Percentiles rank a stretch among this genome's conserved stretches.
phyloP scores from a whole-genome alignment of 495 filamentous ascomycete species.

The Penicillium argentinense region DNA sequence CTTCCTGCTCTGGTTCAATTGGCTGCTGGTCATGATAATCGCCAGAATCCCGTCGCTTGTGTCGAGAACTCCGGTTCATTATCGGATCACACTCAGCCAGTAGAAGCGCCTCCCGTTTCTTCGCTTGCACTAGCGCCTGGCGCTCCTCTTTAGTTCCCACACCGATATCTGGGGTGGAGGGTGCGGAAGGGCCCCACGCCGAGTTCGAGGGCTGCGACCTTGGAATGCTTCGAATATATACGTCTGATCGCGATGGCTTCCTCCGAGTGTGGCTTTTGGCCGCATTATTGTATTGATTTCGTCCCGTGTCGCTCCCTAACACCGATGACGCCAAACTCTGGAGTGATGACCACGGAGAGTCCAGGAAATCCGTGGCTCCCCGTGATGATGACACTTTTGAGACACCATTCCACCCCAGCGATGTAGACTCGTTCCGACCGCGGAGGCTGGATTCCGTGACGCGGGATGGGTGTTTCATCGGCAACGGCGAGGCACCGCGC shows the following conservation, averaged over 20 bases:
- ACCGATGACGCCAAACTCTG: constrained; percentile 55
- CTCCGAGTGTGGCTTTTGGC: constrained; percentile 33
- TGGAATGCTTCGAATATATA: constrained; percentile 39
- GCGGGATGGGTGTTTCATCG: constrained; percentile 46
- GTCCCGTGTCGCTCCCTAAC: constrained; percentile 46
- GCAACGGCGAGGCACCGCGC: constrained; percentile 47
- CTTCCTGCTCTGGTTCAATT: constrained; percentile 56
- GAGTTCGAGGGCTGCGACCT: constrained; percentile 34
- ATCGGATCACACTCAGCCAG: constrained; percentile 50
- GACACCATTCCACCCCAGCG: constrained; percentile 31
- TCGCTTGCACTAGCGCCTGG: constrained; percentile 56
- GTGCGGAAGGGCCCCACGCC: constrained; percentile 57
- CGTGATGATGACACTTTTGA: constrained; percentile 32
- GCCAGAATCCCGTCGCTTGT: constrained; percentile 61
- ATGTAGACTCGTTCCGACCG: constrained; percentile 21
- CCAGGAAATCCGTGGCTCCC: constrained; percentile 44
- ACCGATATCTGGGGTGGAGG: constrained; percentile 45
- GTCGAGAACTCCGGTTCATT: constrained; percentile 44
- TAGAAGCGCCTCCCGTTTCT: constrained; percentile 62
- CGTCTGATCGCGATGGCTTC: constrained; percentile 47
- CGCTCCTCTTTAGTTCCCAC: constrained; percentile 57
- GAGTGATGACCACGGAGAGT: constrained; percentile 54
- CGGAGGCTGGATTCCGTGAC: constrained; percentile 28
- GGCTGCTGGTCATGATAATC: constrained; percentile 41
- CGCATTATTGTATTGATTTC: constrained; percentile 29